phyloP scores from a whole-genome alignment of 116 monocot species.

The Phalaenopsis hybrid region DNA sequence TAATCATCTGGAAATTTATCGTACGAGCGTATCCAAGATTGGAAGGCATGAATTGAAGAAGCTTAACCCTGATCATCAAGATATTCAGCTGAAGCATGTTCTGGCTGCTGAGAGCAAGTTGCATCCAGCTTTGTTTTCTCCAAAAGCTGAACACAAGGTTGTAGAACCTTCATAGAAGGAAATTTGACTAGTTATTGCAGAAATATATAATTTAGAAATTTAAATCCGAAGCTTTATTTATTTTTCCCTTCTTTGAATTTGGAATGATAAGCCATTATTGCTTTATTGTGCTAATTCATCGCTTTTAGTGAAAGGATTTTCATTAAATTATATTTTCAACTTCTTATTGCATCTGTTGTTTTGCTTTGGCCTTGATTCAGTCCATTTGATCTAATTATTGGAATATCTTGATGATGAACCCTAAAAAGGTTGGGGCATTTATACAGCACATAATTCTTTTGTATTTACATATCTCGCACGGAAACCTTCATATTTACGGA shows the following conservation, averaged over 20 bases:
- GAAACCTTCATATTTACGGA: no score
- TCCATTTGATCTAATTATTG: no score
- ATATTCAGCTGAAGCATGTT: slow-evolving; percentile 52
- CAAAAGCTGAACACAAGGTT: slow-evolving; percentile 90
- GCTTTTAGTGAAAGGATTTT: not conserved
- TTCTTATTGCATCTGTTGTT: no score
- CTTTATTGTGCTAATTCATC: not conserved
- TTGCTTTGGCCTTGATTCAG: no score
- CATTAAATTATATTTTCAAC: no score
- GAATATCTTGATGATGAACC: not conserved
- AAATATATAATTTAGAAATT: no score
- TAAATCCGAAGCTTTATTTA: no score
- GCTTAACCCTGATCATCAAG: slow-evolving; percentile 38
- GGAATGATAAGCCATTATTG: no score
- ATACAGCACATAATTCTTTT: no score
- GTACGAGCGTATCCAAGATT: slow-evolving; percentile 58
- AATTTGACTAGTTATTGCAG: not conserved
- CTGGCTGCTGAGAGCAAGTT: slow-evolving; percentile 73
- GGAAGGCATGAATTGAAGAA: slow-evolving; percentile 46
- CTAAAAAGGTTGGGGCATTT: no score
- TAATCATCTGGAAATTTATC: slow-evolving; percentile 77
- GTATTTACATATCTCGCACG: no score
- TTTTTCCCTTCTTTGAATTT: no score
- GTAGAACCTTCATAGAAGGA: not conserved
- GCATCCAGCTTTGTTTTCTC: slow-evolving; percentile 93